Evolutionary conservation across 306 rosid genomes (phyloP).

Genomic region (Vigna radiata): DNA sequence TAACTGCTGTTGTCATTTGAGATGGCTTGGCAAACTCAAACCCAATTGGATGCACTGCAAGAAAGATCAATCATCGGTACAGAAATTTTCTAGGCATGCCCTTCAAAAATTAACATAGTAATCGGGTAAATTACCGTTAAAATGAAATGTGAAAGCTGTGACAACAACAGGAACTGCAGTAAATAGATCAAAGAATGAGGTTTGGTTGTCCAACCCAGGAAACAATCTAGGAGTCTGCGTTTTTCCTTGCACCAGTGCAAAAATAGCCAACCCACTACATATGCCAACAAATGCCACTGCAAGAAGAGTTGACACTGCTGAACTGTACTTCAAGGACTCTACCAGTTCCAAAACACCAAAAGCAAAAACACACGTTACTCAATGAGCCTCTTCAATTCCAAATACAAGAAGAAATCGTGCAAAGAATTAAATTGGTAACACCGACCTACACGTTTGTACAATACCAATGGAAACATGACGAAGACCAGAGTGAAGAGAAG

Average conservation of each 20-base stretch:
- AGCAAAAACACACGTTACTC: background rate
- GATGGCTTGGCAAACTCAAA: conserved; percentile 78
- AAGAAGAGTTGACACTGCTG: conserved; percentile 75
- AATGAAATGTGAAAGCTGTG: conserved; percentile 92
- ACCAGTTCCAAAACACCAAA: conserved; percentile 29
- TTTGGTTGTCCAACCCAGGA: conserved; percentile 67
- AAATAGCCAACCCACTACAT: conserved; percentile 77
- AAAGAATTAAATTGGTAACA: conserved; percentile 12
- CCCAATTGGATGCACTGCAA: conserved; percentile 91
- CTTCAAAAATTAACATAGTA: background rate
- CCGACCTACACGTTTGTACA: conserved; percentile 78
- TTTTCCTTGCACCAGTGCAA: conserved; percentile 74
- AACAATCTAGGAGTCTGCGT: conserved; percentile 68
- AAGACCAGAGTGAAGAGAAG: conserved; percentile 60
- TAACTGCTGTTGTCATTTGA: conserved; percentile 72
- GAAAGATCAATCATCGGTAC: conserved; percentile 37
- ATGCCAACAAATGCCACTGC: conserved; percentile 87
- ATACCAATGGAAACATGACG: conserved; percentile 77
- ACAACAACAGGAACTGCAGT: conserved; percentile 95
- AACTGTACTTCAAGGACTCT: conserved; percentile 87
- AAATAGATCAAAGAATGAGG: conserved; percentile 88
- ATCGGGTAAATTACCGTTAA: conserved; percentile 59
- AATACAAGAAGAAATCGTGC: conserved; percentile 32
- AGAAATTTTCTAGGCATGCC: background rate
- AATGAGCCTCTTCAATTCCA: conserved; percentile 4